Base-by-base conservation (phyloP, 2,329 filamentous ascomycete species). In the Penicillium crustosum region DNA sequence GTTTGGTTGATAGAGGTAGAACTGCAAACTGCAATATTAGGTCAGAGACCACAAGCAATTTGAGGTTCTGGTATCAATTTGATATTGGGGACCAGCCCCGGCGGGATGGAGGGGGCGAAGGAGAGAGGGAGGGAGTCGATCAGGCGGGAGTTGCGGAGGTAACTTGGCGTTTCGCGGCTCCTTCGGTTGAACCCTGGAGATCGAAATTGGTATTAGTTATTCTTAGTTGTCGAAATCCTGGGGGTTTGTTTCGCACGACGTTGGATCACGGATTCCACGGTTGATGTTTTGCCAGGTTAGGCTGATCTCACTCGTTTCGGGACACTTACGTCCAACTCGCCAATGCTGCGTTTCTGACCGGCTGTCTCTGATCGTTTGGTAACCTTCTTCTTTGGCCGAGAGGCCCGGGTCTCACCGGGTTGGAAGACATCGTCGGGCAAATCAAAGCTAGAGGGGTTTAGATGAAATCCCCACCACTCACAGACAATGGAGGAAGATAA, bases 351-450 rank as follows among this genome's bases (percentile, higher is more conserved):
- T 60, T 78, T 78, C 61, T 76, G 74, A 27, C 69, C 68, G 53
- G 68, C 65, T 17, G 70, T 42, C 47, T 75, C 68, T 61, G 68
- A 44, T 56, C 70, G 75, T 64, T 74, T 76, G 53, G 75, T 52
- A 42, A 78, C 72, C 71, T 82, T 80, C 73, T 84, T 87, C 75
- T 81, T 78, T 17, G 82, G 81, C 58, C 81, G 83, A 15, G 75
- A 70, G 6, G 90, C 90, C 68, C 86, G 89, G 49, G 80, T 79
- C 75, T 99, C 94, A 68, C 90, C 90, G 25, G 87, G 79, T 48
- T 87, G 69, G 72, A 99, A 99, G 2, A 97, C 87, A 73, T 99
- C 93, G 59, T 91, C 87, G 29, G 94, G 94, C 27, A 99, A 83
- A 70, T 92, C 87, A 72, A 90, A 90, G 76, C 93, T 97, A 69